Evolutionary conservation across 2,329 filamentous ascomycete genomes (phyloP).

Genomic region (Fusarium xyrophilum): DNA sequence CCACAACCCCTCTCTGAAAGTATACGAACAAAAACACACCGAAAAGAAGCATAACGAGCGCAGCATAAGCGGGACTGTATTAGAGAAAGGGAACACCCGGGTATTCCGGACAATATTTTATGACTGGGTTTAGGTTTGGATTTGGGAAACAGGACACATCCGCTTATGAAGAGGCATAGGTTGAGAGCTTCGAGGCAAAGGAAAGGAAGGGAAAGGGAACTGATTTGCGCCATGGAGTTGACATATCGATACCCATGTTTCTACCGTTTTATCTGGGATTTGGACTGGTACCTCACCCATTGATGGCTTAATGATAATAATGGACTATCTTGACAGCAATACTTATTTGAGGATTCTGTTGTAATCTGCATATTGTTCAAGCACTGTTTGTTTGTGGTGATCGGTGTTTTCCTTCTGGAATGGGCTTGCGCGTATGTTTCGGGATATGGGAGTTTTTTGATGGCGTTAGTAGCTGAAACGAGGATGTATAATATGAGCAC

Average conservation of each 20-base stretch:
- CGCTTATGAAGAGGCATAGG: constrained; percentile 10
- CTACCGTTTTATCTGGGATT: constrained; percentile 33
- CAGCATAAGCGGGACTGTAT: constrained; percentile 43
- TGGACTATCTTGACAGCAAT: constrained; percentile 31
- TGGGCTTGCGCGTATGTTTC: background rate
- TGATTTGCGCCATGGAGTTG: constrained; percentile 40
- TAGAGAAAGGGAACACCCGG: constrained; percentile 30
- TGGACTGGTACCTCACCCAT: constrained; percentile 24
- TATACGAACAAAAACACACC: constrained; percentile 27
- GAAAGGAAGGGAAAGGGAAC: constrained; percentile 13
- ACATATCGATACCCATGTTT: constrained; percentile 44
- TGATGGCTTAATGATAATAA: constrained; percentile 38
- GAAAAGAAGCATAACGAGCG: constrained; percentile 41
- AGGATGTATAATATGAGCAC: background rate
- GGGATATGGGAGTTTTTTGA: background rate
- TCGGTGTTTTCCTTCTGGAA: background rate
- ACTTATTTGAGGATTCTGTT: constrained; percentile 9
- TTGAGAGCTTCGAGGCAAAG: constrained; percentile 15
- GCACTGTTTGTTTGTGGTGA: background rate
- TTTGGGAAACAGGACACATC: constrained; percentile 24
- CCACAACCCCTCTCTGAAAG: constrained; percentile 3
- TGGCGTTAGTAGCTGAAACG: background rate
- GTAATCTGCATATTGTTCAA: constrained; percentile 15
- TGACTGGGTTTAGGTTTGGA: background rate
- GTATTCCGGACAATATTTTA: constrained; percentile 18